Base-by-base conservation (phyloP, 164 flowering plant species). In the Macadamia integrifolia region DNA sequence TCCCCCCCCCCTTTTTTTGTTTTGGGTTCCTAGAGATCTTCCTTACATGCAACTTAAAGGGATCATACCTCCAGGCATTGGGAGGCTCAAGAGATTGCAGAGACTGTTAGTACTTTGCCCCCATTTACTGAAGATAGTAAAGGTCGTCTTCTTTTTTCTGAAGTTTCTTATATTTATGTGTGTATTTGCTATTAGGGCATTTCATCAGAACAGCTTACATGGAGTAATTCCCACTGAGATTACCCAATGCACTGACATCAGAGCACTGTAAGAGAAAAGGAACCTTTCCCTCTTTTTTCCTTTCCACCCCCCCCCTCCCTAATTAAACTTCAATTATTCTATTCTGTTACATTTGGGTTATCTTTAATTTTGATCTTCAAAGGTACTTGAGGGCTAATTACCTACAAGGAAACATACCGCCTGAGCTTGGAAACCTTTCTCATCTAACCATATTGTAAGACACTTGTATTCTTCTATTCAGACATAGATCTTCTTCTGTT, bases 331-430 rank as follows among this genome's bases (percentile, higher is more conserved):
- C 7, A 10, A 5, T 17, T 66, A 29, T 12, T 29, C 42, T 3
- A 28, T 6, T 14, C 31, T 6, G 11, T 69, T 52, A 9, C 3
- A 11, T 62, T 55, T 30, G 3, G 6, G 46, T 29, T 63, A 43
- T 66, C 60, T 5, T 56, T 28, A 6, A 55, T 32, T 9, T 60
- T 58, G 65, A 31, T 23, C 29, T 8, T n/a, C 56, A 23, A 60
- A 95, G 99, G 78, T 95, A 91, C 71, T 76, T 95, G 80, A 86
- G 92, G 76, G 90, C 84, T 58, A 95, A 92, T 81, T 89, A 81
- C 79, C 84, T 95, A n/a, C 91, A 92, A 81, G 99, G 98, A 68
- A 87, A 89, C 73, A 91, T 95, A 62, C 99, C 99, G 12, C 68
- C 87, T 58, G 83, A 83, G 72, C 78, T 95, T 72, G 99, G 97